These are phyloP conservation scores for Tolypocladium guangdongense DNA, from an alignment of 2,329 filamentous ascomycete species.

Conservation along the genomic window DNA sequence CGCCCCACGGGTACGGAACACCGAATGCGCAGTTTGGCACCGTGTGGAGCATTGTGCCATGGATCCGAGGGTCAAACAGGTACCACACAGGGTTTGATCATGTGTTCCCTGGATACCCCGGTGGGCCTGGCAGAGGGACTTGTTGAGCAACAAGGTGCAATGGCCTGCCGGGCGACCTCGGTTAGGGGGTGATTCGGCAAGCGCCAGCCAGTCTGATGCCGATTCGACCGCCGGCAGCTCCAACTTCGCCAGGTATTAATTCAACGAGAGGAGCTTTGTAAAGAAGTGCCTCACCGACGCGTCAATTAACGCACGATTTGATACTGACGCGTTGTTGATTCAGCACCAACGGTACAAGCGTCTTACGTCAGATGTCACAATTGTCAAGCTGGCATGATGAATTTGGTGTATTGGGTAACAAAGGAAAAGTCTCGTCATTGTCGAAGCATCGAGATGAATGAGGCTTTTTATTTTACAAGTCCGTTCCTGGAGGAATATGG, in stretches of 20 bases:
- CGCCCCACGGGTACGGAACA: neutral
- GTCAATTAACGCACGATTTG: neutral
- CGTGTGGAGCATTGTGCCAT: slow-evolving; percentile 14
- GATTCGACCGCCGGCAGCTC: neutral
- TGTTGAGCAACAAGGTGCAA: neutral
- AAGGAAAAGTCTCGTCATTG: slow-evolving; percentile 18
- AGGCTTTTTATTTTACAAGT: slow-evolving; percentile 34
- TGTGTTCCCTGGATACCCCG: neutral
- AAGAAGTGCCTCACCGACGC: neutral
- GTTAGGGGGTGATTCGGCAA: neutral
- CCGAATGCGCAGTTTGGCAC: slow-evolving; percentile 17
- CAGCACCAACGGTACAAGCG: neutral
- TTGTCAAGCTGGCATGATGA: neutral
- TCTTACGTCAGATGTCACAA: neutral
- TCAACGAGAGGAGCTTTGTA: neutral
- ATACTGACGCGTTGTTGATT: neutral
- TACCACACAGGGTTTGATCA: slow-evolving; percentile 4
- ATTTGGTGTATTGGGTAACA: slow-evolving; percentile 7
- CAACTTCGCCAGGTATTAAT: neutral
- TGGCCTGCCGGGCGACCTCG: neutral
- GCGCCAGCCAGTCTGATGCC: neutral
- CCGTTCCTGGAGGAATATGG: slow-evolving; percentile 21
- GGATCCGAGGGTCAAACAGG: slow-evolving; percentile 12
- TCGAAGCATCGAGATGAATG: slow-evolving; percentile 26
- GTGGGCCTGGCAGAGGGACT: neutral